phyloP scores from a whole-genome alignment of 225 moss, liverwort and hornwort species.

The Marchantia polymorpha region DNA sequence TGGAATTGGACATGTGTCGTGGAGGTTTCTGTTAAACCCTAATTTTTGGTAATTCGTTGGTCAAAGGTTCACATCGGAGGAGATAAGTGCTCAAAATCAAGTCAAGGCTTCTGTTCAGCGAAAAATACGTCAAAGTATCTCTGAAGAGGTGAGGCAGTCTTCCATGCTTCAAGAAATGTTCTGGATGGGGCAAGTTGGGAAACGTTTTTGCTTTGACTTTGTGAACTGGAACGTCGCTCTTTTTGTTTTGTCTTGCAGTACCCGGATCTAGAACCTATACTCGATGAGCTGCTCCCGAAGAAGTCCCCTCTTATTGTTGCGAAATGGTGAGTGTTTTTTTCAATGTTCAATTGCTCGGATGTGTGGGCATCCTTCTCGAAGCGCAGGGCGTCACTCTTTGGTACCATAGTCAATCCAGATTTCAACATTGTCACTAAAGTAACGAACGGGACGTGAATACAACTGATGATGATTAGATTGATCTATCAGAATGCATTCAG shows the following conservation, averaged over 20 bases:
- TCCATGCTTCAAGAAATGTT: background rate
- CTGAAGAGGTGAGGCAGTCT: slow-evolving; percentile 65
- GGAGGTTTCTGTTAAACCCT: too few relatives aligned
- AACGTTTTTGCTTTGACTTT: background rate
- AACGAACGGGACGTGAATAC: too few relatives aligned
- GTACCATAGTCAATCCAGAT: too few relatives aligned
- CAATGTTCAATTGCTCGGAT: background rate
- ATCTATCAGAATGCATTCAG: too few relatives aligned
- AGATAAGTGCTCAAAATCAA: slow-evolving; percentile 95
- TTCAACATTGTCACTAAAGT: too few relatives aligned
- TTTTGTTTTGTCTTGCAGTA: slow-evolving; percentile 50
- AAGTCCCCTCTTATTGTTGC: slow-evolving; percentile 90
- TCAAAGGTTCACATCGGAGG: slow-evolving; percentile 79
- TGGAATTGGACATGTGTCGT: too few relatives aligned
- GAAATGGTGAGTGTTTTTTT: slow-evolving; percentile 63
- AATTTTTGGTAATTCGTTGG: too few relatives aligned
- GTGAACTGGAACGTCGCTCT: background rate
- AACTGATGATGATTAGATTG: too few relatives aligned
- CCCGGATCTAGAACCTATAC: slow-evolving; percentile 84
- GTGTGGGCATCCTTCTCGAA: too few relatives aligned
- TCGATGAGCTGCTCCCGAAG: slow-evolving; percentile 92
- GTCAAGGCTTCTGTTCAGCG: slow-evolving; percentile 96
- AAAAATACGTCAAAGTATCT: slow-evolving; percentile 86
- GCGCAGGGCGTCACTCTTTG: too few relatives aligned
- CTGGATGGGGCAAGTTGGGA: background rate